Percentiles rank a stretch among this genome's conserved stretches.
Conservation (phyloP, 2,329 filamentous ascomycete species). For the Neonectria neomacrospora region DNA sequence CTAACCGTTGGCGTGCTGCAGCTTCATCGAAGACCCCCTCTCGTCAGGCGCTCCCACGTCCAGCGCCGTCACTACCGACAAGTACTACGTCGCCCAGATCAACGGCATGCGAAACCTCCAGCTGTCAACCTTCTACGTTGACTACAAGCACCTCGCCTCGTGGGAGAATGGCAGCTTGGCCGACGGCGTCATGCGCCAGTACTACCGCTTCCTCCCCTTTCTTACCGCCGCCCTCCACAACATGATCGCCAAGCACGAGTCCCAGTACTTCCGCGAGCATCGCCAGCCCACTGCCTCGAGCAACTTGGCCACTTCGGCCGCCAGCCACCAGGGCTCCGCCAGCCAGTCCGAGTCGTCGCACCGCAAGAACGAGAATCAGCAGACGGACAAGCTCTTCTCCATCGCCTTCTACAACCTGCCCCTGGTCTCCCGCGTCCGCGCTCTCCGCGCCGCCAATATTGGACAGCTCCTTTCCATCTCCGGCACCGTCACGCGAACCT, state of each 20-base stretch:
- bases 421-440: conserved; percentile 84
- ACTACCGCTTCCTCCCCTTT: conserved; percentile 95
- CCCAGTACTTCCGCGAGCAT: conserved; percentile 92
- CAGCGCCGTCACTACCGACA: conserved; percentile 78
- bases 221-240: conserved; percentile 90
- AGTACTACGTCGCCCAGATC: conserved; percentile 87
- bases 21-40: conserved; percentile 75
- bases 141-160: conserved; percentile 84
- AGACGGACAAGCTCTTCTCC: conserved; percentile 96
- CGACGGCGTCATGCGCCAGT: conserved; percentile 86
- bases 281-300: conserved; percentile 83
- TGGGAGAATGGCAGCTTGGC: conserved; percentile 84
- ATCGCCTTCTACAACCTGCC: conserved; percentile 94
- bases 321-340: conserved; percentile 69
- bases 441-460: conserved; percentile 88
- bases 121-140: conserved; percentile 87
- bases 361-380: conserved; percentile 89
- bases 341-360: conserved; percentile 74
- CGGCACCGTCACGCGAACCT: conserved; percentile 95
- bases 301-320: conserved; percentile 74
- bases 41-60: conserved; percentile 72
- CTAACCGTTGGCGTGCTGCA: conserved; percentile 40
- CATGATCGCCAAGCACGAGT: conserved; percentile 93
- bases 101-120: conserved; percentile 78
- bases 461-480: conserved; percentile 95